A percentile compares a stretch with the other conserved stretches of the same genome.
Evolutionary conservation across 768 basidiomycete species (phyloP).

Genomic region (Podaxis rugospora): DNA sequence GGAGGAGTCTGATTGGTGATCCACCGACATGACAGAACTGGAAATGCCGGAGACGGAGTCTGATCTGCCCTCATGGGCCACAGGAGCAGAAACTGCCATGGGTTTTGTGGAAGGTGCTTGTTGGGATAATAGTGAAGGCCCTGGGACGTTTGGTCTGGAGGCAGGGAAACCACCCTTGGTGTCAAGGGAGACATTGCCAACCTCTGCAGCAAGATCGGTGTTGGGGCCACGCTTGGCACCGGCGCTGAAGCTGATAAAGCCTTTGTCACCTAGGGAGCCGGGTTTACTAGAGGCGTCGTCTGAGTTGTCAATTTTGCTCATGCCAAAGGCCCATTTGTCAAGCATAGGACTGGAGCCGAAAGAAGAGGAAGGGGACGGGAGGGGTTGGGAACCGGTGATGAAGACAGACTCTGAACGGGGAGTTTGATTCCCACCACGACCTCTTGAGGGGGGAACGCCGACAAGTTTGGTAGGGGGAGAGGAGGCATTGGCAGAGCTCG

Average conservation of each 20-base stretch:
- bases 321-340: conserved; percentile 88
- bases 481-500: conserved; percentile 39
- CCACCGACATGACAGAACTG: conserved; percentile 30
- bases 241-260: not conserved
- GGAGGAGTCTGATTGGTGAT: conserved; percentile 27
- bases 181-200: conserved; percentile 35
- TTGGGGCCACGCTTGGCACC: conserved; percentile 21
- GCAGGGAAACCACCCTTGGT: conserved; percentile 26
- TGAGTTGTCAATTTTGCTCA: conserved; percentile 79
- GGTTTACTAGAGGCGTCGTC: conserved; percentile 22
- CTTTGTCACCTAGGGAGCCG: conserved; percentile 6
- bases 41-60: conserved; percentile 16
- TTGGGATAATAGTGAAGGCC: conserved; percentile 73
- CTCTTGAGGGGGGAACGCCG: conserved; percentile 90
- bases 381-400: conserved; percentile 91
- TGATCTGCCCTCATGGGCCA: conserved; percentile 8
- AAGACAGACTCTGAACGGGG: conserved; percentile 72
- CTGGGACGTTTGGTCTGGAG: conserved; percentile 25
- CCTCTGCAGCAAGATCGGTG: conserved; percentile 32
- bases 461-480: conserved; percentile 66
- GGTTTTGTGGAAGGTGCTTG: conserved; percentile 44
- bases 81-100: conserved; percentile 19
- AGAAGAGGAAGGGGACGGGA: conserved; percentile 81
- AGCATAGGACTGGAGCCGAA: conserved; percentile 64
- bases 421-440: conserved; percentile 94